phyloP scores from a whole-genome alignment of 768 basidiomycete species.

The Panaeolus cyanescens region DNA sequence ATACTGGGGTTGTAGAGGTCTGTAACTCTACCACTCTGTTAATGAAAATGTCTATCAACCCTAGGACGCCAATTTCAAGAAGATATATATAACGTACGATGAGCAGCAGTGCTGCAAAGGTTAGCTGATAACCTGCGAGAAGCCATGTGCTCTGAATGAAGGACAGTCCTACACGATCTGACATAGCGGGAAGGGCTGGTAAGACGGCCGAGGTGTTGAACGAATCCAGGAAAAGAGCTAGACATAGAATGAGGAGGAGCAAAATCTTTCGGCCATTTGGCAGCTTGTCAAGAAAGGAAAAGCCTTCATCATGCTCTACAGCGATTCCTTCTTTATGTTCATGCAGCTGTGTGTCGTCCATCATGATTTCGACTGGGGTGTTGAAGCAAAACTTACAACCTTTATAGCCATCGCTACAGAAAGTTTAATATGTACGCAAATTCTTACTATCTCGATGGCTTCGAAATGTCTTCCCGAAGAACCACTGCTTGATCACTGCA shows the following conservation, averaged over 20 bases:
- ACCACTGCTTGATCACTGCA: too few relatives aligned
- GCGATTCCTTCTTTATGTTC: not conserved
- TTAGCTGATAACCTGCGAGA: constrained; percentile 40
- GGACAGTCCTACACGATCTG: constrained; percentile 17
- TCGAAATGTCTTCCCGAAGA: too few relatives aligned
- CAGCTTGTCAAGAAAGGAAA: constrained; percentile 7
- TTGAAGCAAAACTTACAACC: too few relatives aligned
- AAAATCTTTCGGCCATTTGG: constrained; percentile 9
- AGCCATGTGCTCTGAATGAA: constrained; percentile 36
- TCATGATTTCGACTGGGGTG: too few relatives aligned
- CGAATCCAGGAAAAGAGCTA: constrained; percentile 43
- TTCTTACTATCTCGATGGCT: too few relatives aligned
- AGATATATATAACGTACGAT: constrained; percentile 28
- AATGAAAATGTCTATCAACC: too few relatives aligned
- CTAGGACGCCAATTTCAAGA: too few relatives aligned
- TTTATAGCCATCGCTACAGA: too few relatives aligned
- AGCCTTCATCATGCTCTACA: not conserved
- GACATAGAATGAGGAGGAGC: constrained; percentile 38
- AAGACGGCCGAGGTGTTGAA: constrained; percentile 44
- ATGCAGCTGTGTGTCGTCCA: not conserved
- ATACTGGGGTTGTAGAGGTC: constrained; percentile 44
- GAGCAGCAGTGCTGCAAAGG: constrained; percentile 44
- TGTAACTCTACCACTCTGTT: constrained; percentile 37
- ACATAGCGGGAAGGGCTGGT: constrained; percentile 38
- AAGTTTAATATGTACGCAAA: too few relatives aligned